Conservation (phyloP, 2,329 filamentous ascomycete species). For the Seiridium unicorne region DNA sequence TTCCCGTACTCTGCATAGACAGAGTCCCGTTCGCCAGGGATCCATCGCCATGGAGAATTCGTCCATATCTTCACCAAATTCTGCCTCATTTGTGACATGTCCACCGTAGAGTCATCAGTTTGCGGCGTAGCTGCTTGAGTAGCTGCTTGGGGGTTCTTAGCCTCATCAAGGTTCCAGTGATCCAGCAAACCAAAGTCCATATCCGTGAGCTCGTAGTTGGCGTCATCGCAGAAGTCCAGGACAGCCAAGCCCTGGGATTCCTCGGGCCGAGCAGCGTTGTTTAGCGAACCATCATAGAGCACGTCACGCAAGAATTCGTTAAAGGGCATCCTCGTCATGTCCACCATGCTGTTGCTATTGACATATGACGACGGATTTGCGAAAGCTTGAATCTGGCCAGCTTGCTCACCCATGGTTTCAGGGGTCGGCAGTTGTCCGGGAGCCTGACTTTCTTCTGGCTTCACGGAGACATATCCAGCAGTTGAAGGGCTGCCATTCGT, state of each 20-base stretch:
- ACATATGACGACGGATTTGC: constrained; percentile 10
- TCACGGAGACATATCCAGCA: constrained; percentile 22
- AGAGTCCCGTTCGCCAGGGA: constrained; percentile 41
- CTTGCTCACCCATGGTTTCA: constrained; percentile 28
- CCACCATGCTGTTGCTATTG: constrained; percentile 14
- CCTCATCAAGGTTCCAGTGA: constrained; percentile 44
- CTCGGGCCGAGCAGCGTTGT: constrained; percentile 32
- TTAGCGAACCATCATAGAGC: constrained; percentile 42
- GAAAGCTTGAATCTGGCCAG: constrained; percentile 9
- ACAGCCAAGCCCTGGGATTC: constrained; percentile 42
- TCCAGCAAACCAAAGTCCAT: constrained; percentile 51
- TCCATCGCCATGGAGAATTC: constrained; percentile 51
- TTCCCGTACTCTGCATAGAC: constrained; percentile 43
- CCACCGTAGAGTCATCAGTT: constrained; percentile 35
- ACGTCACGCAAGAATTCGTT: constrained; percentile 51
- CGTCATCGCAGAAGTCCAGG: constrained; percentile 49
- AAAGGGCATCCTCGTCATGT: constrained; percentile 39
- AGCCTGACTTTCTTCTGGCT: constrained; percentile 20
- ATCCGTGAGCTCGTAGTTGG: constrained; percentile 49
- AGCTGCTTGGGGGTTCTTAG: constrained; percentile 22
- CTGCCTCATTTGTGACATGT: constrained; percentile 45
- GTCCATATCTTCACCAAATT: constrained; percentile 47
- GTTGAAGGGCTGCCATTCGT: constrained; percentile 24
- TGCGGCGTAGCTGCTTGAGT: constrained; percentile 23
- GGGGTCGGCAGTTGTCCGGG: constrained; percentile 33